Evolutionary conservation across 2,329 filamentous ascomycete species (phyloP).

Genomic region (Aspergillus brasiliensis): DNA sequence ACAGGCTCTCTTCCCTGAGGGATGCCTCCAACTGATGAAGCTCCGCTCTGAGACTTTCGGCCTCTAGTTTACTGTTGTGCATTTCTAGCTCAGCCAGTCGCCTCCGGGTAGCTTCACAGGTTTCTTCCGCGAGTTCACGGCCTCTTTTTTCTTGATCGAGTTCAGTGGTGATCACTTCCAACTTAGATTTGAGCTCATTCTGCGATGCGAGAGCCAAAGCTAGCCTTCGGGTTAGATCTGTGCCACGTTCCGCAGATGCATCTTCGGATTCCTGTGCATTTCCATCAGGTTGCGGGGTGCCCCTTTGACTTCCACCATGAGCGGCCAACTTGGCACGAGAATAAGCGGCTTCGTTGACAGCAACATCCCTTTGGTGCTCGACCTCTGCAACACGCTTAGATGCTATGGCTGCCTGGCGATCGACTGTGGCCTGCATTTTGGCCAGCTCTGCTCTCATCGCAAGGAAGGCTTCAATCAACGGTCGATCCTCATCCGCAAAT

Average conservation of each 20-base stretch:
- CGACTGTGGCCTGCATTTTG: slow-evolving; percentile 86
- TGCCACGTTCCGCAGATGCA: slow-evolving; percentile 62
- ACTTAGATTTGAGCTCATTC: slow-evolving; percentile 74
- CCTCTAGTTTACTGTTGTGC: slow-evolving; percentile 79
- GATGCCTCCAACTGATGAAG: slow-evolving; percentile 77
- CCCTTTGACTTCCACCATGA: slow-evolving; percentile 67
- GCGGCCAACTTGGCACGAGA: slow-evolving; percentile 90
- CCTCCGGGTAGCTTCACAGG: slow-evolving; percentile 76
- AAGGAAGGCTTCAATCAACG: slow-evolving; percentile 86
- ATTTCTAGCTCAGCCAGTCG: slow-evolving; percentile 81
- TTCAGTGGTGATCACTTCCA: slow-evolving; percentile 70
- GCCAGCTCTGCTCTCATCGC: slow-evolving; percentile 87
- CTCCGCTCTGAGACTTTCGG: slow-evolving; percentile 83
- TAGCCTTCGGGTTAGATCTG: slow-evolving; percentile 78
- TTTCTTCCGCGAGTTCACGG: slow-evolving; percentile 85
- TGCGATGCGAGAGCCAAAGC: slow-evolving; percentile 79
- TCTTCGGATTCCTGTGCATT: slow-evolving; percentile 59
- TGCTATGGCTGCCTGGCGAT: slow-evolving; percentile 81
- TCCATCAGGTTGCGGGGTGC: slow-evolving; percentile 56
- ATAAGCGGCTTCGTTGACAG: slow-evolving; percentile 93
- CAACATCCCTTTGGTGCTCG: slow-evolving; percentile 89
- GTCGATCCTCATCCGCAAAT: slow-evolving; percentile 89
- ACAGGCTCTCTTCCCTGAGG: slow-evolving; percentile 78
- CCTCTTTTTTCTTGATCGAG: slow-evolving; percentile 79
- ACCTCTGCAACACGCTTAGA: slow-evolving; percentile 90